Evolutionary conservation across 345 rosid genomes (phyloP), one percentile per base, ranked within the genome.

Genomic region (Rhodamnia argentea): DNA sequence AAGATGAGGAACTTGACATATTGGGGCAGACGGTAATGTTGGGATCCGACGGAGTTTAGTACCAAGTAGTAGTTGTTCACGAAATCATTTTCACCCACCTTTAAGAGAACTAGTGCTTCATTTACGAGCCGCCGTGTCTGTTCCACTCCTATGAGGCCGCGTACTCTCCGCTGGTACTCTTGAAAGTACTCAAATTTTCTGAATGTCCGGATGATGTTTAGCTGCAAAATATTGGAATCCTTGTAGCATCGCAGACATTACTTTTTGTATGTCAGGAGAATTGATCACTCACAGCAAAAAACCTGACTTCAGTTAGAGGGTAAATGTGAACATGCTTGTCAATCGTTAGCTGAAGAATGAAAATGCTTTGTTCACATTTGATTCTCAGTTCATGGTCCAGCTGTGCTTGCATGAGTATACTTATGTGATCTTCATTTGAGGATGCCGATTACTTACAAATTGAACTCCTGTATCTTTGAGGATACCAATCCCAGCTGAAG

Each of bases 401-500:
- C 55, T 13, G 18, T 52, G 55, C 55, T 14, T 52, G 55, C 55
- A 52, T 52, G 20, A 52, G 54, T 3, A 13, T 52, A 52, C 54
- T 13, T 52, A 4, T 52, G 15, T 52, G 54, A 52, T 52, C 54
- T 52, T 52, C 54, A 52, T 16, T 52, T 52, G 16, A 52, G 15
- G 55, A 52, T 52, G 18, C 55, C 55, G 7, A 76, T 32, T 24
- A 89, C 98, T 86, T 93, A 96, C 99, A 83, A 97, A 97, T 82
- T 97, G 99, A 74, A 93, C 29, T 52, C 99, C 98, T 10, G 99
- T 97, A 88, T 97, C 99, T 86, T 96, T 94, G 85, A 96, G 96
- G 82, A 97, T 91, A 74, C 99, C 99, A 24, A 97, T 93, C 42
- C 99, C 99, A 50, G 99, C 98, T 4, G 99, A 97, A 76, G 99